phyloP scores from a whole-genome alignment of 306 rosid species.

The Vigna mungo region DNA sequence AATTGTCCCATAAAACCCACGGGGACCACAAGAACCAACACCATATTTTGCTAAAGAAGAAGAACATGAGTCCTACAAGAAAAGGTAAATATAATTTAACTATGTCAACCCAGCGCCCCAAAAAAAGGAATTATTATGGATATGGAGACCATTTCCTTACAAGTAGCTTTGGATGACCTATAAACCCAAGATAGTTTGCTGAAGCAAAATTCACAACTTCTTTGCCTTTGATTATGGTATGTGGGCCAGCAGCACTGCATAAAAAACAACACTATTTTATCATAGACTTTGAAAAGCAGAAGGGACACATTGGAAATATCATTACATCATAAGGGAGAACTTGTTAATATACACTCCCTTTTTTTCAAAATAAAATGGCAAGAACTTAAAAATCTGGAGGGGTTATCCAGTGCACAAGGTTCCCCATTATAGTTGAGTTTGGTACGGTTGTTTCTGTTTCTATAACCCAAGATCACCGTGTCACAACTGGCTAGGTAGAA shows the following conservation, averaged over 20 bases:
- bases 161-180: conserved; percentile 83
- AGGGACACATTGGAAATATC: not conserved
- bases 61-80: conserved; percentile 83
- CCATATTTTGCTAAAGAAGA: conserved; percentile 96
- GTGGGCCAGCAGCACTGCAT: conserved; percentile 98
- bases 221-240: conserved; percentile 75
- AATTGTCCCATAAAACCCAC: conserved; percentile 96
- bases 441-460: not conserved
- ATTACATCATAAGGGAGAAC: conserved; percentile 1
- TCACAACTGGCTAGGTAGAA: conserved; percentile 24
- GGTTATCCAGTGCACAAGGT: conserved; percentile 11
- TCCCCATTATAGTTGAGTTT: conserved; percentile 14
- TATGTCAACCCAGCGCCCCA: conserved; percentile 7
- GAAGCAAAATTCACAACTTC: conserved; percentile 96
- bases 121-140: conserved; percentile 15
- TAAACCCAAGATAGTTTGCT: conserved; percentile 95
- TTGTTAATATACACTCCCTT: not conserved
- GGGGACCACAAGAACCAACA: conserved; percentile 99
- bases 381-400: conserved; percentile 25
- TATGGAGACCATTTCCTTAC: conserved; percentile 59
- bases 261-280: conserved; percentile 16
- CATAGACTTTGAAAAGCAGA: conserved; percentile 17
- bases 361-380: not conserved
- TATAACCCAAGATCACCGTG: conserved; percentile 9
- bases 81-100: conserved; percentile 44